Base-by-base conservation (phyloP, 768 basidiomycete species). In the Boletus speciosus region DNA sequence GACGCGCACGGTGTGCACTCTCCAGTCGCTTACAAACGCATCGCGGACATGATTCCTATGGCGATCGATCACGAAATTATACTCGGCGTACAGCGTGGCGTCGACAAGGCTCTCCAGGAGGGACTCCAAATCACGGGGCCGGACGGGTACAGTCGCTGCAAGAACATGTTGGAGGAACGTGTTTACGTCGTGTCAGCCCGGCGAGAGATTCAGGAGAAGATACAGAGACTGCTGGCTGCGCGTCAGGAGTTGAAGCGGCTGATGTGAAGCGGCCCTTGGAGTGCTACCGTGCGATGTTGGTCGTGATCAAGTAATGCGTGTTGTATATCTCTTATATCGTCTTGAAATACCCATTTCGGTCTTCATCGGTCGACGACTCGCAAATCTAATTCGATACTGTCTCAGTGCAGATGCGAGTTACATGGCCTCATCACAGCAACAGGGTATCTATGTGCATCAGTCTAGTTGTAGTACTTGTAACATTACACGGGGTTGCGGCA, bases 81-180 rank as follows among this genome's bases (percentile, higher is more conserved):
- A 1, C 76, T 76, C 5, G 85, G 83, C 0, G 55, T 82, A 5
- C 74, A 77, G 49, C 66, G 73, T 0, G 76, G 71, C 0, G 62
- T 88, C 3, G 71, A 84, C 9, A 67, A 64, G 15, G 74, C 68
- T 0, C 67, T 90, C 3, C 73, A 74, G 37, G 59, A 66, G 0
- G 79, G 78, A 0, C 76, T 90, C 5, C 78, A 78, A 0, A 69
- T 88, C 42, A 78, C 80, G 12, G 77, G 79, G 1, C 56, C 70
- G 0, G 75, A 82, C 14, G 82, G 75, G 0, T 61, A 67, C 12
- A 61, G 67, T 1, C 79, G 78, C 19, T 86, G 82, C 62, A 66
- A 68, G 55, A 74, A 79, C 35, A 73, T 81, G 45, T 69, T 85
- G 2, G 76, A 78, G 57, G 84, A 88, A 61, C 75, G 69, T 15